Evolutionary conservation across 495 filamentous ascomycete genomes (phyloP).

Genomic region (Immersiella caudata): DNA sequence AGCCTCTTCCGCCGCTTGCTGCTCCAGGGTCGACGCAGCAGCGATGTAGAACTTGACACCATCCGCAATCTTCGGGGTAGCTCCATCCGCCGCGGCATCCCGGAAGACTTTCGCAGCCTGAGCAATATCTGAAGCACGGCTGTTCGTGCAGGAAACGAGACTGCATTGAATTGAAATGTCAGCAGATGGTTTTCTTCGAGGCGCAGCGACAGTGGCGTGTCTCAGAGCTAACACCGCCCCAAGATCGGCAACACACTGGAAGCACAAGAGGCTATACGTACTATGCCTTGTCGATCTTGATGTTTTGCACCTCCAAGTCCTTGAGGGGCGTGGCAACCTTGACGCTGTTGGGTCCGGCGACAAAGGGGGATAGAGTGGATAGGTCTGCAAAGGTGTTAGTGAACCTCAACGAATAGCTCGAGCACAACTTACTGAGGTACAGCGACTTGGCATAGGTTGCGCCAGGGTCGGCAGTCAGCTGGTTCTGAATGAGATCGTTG

Average conservation of each 20-base stretch:
- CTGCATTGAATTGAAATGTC: neutral
- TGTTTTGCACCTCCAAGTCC: constrained; percentile 71
- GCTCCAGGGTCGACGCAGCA: constrained; percentile 81
- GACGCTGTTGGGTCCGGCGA: constrained; percentile 90
- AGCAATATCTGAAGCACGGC: constrained; percentile 77
- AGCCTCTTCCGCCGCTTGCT: constrained; percentile 72
- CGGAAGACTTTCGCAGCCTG: constrained; percentile 86
- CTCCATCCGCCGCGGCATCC: constrained; percentile 64
- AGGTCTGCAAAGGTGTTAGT: constrained; percentile 52
- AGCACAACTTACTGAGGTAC: constrained; percentile 48
- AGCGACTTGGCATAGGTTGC: constrained; percentile 84
- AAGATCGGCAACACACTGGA: neutral
- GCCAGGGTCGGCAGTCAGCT: constrained; percentile 69
- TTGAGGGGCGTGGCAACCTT: constrained; percentile 79
- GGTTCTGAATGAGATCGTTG: constrained; percentile 70
- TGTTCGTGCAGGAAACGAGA: constrained; percentile 91
- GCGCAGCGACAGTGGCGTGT: neutral
- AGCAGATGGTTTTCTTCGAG: neutral
- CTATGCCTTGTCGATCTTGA: constrained; percentile 83
- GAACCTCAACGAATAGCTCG: neutral
- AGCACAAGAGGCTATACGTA: neutral
- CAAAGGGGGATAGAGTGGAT: constrained; percentile 80
- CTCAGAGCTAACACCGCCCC: neutral
- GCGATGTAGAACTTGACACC: constrained; percentile 91
- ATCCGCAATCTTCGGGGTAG: constrained; percentile 71